phyloP scores from a whole-genome alignment of 2,329 filamentous ascomycete genomes.

The Xylaria sp. region DNA sequence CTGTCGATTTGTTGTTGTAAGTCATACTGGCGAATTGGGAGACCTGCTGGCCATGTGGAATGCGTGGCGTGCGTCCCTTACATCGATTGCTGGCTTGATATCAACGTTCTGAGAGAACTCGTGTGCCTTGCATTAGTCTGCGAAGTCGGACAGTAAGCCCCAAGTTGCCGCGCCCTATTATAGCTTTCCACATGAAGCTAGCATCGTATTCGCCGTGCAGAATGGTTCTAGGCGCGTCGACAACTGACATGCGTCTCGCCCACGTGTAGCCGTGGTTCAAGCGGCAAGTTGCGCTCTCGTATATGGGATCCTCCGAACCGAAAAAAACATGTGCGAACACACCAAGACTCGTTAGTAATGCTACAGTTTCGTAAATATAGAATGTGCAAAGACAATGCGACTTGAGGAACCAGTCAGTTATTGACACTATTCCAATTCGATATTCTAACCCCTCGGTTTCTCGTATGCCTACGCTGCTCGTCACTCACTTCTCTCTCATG shows the following conservation, averaged over 20 bases:
- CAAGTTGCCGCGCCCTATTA: neutral
- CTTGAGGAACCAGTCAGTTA: neutral
- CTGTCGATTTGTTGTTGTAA: neutral
- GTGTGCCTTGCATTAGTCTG: constrained; percentile 1
- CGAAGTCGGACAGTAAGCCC: neutral
- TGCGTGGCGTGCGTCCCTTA: too few species aligned
- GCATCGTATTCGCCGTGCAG: neutral
- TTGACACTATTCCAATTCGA: neutral
- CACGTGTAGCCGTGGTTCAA: neutral
- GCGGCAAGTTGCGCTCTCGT: neutral
- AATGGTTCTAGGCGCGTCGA: too few species aligned
- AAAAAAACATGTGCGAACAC: too few species aligned
- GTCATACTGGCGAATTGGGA: neutral
- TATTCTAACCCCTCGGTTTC: neutral
- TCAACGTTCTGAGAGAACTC: neutral
- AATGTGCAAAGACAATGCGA: neutral
- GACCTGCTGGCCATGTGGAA: too few species aligned
- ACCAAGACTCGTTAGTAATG: too few species aligned
- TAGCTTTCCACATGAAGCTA: neutral
- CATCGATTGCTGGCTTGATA: too few species aligned
- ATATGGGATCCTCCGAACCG: too few species aligned
- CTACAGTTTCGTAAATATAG: too few species aligned
- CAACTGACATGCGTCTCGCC: too few species aligned
- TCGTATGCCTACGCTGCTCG: neutral
- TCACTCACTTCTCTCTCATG: neutral